Percentiles rank a stretch among this genome's conserved stretches.
Conservation (phyloP, 805 yeast genomes). For the Tetrapisispora iriomotensis region DNA sequence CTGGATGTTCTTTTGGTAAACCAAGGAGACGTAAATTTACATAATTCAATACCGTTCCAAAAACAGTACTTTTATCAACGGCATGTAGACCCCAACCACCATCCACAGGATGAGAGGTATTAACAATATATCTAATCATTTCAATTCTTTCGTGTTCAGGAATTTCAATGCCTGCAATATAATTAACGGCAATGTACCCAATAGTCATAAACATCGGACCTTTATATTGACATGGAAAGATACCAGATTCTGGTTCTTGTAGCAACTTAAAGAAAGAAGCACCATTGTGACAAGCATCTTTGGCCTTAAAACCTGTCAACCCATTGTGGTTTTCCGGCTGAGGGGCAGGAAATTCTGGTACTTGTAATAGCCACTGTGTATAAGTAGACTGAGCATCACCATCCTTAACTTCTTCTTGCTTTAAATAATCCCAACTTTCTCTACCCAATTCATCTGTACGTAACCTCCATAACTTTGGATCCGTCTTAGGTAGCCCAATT, state of each 20-base stretch:
- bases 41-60: slow-evolving; percentile 87
- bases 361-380: slow-evolving; percentile 46
- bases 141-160: slow-evolving; percentile 59
- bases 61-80: slow-evolving; percentile 86
- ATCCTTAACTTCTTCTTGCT: slow-evolving; percentile 28
- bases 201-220: slow-evolving; percentile 98
- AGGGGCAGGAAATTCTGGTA: slow-evolving; percentile 32
- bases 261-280: slow-evolving; percentile 56
- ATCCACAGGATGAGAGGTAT: slow-evolving; percentile 90
- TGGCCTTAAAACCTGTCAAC: slow-evolving; percentile 31
- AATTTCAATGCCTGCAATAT: slow-evolving; percentile 58
- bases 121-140: slow-evolving; percentile 76
- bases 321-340: slow-evolving; percentile 25
- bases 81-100: slow-evolving; percentile 99
- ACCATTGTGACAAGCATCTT: slow-evolving; percentile 61
- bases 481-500: slow-evolving; percentile 58
- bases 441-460: slow-evolving; percentile 61
- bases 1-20: slow-evolving; percentile 61
- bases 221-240: slow-evolving; percentile 84
- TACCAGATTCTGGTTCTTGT: slow-evolving; percentile 75
- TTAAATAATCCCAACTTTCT: slow-evolving; percentile 68
- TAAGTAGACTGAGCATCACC: slow-evolving; percentile 43
- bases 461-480: slow-evolving; percentile 66
- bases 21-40: slow-evolving; percentile 76
- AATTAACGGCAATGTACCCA: slow-evolving; percentile 70